Evolutionary conservation across 176 grass and related monocot genomes (phyloP).

Genomic region (Luzula sylvatica): DNA sequence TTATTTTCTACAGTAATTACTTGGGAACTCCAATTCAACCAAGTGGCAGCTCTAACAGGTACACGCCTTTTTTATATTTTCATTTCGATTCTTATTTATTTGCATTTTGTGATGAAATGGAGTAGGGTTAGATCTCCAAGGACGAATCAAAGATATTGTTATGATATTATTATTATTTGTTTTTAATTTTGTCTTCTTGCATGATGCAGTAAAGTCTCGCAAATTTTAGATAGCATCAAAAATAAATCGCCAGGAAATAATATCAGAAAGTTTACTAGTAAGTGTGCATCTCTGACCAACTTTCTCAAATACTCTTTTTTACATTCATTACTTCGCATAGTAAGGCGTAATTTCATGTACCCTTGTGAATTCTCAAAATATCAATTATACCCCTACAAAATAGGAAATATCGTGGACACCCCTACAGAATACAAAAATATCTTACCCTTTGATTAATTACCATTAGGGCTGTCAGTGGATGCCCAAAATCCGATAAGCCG

Average conservation of each 20-base stretch:
- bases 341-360: too few species aligned
- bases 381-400: too few species aligned
- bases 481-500: too few species aligned
- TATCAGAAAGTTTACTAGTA: constrained; percentile 15
- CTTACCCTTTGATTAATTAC: too few species aligned
- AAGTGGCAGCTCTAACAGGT: not conserved
- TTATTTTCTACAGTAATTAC: constrained; percentile 17
- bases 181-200: constrained; percentile 3
- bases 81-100: not conserved
- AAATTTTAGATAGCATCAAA: constrained; percentile 10
- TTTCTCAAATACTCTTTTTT: too few species aligned
- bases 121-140: not conserved
- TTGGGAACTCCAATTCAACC: constrained; percentile 8
- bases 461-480: too few species aligned
- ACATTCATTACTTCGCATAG: too few species aligned
- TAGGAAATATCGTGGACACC: too few species aligned
- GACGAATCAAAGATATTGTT: not conserved
- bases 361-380: too few species aligned
- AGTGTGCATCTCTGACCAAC: not conserved
- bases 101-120: not conserved
- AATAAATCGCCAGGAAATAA: not conserved
- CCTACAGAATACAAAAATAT: too few species aligned
- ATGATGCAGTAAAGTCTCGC: constrained; percentile 8
- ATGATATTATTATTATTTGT: not conserved
- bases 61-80: not conserved